Percentiles rank a stretch among this genome's conserved stretches.
Evolutionary conservation across 768 basidiomycete species (phyloP).

Genomic region (Tricholoma sp.): DNA sequence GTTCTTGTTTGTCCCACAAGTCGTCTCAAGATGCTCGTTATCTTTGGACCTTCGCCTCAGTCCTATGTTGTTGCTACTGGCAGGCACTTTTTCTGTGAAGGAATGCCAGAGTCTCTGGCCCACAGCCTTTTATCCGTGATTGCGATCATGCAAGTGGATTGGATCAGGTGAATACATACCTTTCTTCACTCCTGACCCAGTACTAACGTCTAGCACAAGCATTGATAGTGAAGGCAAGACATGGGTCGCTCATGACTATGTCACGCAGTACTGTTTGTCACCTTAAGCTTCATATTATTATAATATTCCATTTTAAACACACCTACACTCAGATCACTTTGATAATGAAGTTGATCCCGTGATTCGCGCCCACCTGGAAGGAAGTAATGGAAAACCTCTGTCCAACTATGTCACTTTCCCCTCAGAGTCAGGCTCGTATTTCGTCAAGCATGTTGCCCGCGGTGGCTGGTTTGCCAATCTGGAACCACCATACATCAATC

Average conservation of each 20-base stretch:
- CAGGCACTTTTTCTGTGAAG: not conserved
- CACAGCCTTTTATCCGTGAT: not conserved
- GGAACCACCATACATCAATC: not conserved
- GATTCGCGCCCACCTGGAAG: not conserved
- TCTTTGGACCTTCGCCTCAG: not conserved
- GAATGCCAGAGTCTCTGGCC: not conserved
- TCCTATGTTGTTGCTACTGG: not conserved
- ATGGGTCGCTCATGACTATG: not conserved
- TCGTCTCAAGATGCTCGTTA: not conserved
- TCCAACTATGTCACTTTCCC: not conserved
- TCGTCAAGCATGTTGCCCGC: not conserved
- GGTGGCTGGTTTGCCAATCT: not conserved
- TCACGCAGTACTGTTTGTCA: not conserved
- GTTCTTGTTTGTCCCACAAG: not conserved
- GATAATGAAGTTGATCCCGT: not conserved
- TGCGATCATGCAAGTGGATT: not conserved
- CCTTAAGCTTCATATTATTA: too few relatives aligned
- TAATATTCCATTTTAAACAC: too few relatives aligned
- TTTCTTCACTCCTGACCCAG: not conserved
- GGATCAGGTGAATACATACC: not conserved
- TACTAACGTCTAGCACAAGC: not conserved
- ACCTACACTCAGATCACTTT: not conserved
- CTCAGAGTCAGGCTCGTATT: not conserved
- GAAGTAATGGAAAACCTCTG: not conserved
- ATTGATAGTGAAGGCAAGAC: not conserved